Evolutionary conservation across 2,329 filamentous ascomycete genomes (phyloP), one percentile per base, ranked within the genome.

Genomic region (Pseudogymnoascus sp.): DNA sequence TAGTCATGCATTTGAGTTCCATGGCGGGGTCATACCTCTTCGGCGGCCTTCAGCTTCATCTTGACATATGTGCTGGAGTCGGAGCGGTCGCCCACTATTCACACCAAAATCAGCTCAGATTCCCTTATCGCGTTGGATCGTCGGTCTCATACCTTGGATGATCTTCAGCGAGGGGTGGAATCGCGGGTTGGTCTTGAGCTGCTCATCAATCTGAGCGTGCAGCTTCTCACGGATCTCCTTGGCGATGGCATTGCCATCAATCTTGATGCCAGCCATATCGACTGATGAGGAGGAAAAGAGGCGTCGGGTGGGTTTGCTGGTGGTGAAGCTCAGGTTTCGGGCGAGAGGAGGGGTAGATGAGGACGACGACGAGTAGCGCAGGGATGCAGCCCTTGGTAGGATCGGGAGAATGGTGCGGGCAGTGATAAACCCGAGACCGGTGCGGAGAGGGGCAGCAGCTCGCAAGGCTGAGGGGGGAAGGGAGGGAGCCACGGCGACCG

Each of bases 1-100:
- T 19, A 11, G 3, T 21, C 23, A 44, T 53, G 61, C 1, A 11
- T 42, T 17, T 42, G 59, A 68, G 66, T 64, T 63, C 67, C 63
- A 59, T 38, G 37, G 53, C 9, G 35, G 7, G 60, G 37, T 46
- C 60, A 70, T 80, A 92, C 90, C 83, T 97, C 95, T 75, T 90
- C 82, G 64, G 95, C 95, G 68, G 95, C 95, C 83, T 97, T 99
- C 73, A 97, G 80, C 82, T 99, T 99, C 95, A 99, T 99, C 79
- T 93, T 93, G 78, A 99, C 93, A 89, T 99, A 99, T 61, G 93
- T 97, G 96, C 90, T 89, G 38, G 93, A 97, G 79, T 99, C 95
- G 69, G 90, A 91, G 71, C 95, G 88, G 76, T 93, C 89, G 74
- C 93, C 95, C 70, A 99, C 95, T 95, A 70, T 66, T 11, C 60